Percentiles rank a stretch among this genome's conserved stretches.
These are phyloP conservation scores for Polygonum maritimum DNA, from an alignment of 148 eudicot genomes.

Conservation along the genomic window DNA sequence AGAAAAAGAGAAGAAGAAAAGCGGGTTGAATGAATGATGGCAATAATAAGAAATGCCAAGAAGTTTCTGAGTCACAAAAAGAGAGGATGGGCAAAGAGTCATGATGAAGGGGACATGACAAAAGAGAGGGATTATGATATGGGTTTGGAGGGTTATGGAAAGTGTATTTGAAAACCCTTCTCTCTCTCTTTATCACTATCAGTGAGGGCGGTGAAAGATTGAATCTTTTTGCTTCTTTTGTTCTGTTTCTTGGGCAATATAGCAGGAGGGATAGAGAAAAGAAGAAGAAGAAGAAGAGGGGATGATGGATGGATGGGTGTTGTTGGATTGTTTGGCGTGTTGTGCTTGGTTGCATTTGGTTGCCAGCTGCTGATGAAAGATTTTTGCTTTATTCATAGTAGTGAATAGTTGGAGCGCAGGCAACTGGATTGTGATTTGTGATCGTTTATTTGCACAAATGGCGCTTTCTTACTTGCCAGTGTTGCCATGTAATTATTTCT, in stretches of 20 bases:
- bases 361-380: background rate
- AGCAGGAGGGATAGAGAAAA: background rate
- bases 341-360: background rate
- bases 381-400: background rate
- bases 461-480: background rate
- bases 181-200: background rate
- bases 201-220: background rate
- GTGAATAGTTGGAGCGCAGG: background rate
- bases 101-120: conserved; percentile 8
- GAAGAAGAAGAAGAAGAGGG: background rate
- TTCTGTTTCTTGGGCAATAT: background rate
- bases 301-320: background rate
- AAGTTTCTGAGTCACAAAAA: background rate
- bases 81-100: background rate
- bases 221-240: background rate
- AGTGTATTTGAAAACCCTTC: background rate
- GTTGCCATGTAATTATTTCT: background rate
- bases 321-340: background rate
- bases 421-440: background rate
- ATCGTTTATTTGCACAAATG: background rate
- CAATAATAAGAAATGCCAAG: background rate
- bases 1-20: background rate
- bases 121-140: background rate
- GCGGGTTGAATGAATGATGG: background rate
- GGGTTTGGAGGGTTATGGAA: background rate